Base-by-base conservation (phyloP, 2,329 filamentous ascomycete species). In the Camptophora hylomeconis region DNA sequence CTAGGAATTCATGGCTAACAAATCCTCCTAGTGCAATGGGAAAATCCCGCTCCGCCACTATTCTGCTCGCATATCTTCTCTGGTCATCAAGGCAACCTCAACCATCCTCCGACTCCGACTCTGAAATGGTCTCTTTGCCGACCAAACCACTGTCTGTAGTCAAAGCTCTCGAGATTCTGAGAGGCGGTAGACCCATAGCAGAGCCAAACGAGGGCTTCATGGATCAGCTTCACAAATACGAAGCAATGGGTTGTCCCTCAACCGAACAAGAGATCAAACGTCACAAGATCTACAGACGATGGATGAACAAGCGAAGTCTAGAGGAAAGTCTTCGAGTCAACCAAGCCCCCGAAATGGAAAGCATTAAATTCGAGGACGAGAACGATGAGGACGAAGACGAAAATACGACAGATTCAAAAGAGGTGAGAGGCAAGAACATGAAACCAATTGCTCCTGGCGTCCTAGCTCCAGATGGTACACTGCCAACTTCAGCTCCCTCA, bases 181-280 rank as follows among this genome's bases (percentile, higher is more conserved):
- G 75, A 30, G 58, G 76, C 48, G 69, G 68, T 23, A 73, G 87
- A 20, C 72, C 79, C 10, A 69, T 89, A 31, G 86, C 79, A 36
- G 82, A 92, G 48, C 89, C 89, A 3, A 98, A 98, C 51, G 61
- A 72, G 17, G 87, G 86, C 16, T 98, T 98, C 64, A 84, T 87
- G 74, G 62, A 72, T 28, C 89, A 98, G 55, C 67, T 98, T 4
- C 66, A 78, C 42, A 62, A 95, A 30, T 98, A 87, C 64, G 79
- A 83, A 61, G 63, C 77, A 41, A 93, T 94, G 81, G 74, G 74
- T 25, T 87, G 77, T 41, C 81, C 86, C 2, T 68, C 62, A 13
- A 64, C 73, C 39, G 60, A 80, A 29, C 76, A 80, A 39, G 59
- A 64, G 7, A 37, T 46, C n/a, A 40, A 42, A 20, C 26, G 25